Evolutionary conservation across 2,329 filamentous ascomycete genomes (phyloP).

Genomic region (Fusarium sp.): DNA sequence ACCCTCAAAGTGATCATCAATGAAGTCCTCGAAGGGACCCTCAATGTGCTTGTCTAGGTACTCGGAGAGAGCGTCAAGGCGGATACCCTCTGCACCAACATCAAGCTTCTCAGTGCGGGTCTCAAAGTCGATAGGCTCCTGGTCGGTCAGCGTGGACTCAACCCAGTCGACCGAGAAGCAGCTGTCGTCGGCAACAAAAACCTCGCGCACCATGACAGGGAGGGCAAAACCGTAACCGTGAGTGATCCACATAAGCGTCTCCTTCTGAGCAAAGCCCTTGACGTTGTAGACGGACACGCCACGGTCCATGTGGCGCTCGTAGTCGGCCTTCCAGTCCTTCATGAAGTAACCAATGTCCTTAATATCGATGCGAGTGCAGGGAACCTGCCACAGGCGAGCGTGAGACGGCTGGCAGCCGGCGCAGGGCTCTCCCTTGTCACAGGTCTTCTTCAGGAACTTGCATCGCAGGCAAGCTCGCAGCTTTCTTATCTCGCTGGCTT

Average conservation of each 20-base stretch:
- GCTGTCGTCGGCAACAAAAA: constrained; percentile 91
- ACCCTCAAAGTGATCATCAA: constrained; percentile 96
- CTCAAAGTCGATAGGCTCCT: constrained; percentile 85
- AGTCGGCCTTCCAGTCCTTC: constrained; percentile 99
- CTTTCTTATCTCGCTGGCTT: constrained; percentile 97
- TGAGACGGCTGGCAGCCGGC: constrained; percentile 96
- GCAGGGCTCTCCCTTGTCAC: constrained; percentile 97
- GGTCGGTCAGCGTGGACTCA: constrained; percentile 78
- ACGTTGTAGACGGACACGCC: constrained; percentile 95
- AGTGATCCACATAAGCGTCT: constrained; percentile 88
- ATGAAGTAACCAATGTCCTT: constrained; percentile 99
- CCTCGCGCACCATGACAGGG: constrained; percentile 93
- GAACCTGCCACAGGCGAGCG: constrained; percentile 96
- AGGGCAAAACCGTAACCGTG: constrained; percentile 96
- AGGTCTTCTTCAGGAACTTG: constrained; percentile 99
- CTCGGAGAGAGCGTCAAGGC: constrained; percentile 84
- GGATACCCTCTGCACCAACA: constrained; percentile 90
- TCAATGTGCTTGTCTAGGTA: constrained; percentile 98
- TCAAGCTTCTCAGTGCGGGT: constrained; percentile 91
- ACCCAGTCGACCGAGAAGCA: constrained; percentile 97
- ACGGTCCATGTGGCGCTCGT: constrained; percentile 88
- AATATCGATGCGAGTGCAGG: constrained; percentile 97
- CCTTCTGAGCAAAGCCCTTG: constrained; percentile 82
- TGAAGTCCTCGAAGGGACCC: constrained; percentile 90
- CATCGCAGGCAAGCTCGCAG: constrained; percentile 93